These are phyloP conservation scores for Quercus ilex DNA, from an alignment of 306 rosid species.

Conservation along the genomic window DNA sequence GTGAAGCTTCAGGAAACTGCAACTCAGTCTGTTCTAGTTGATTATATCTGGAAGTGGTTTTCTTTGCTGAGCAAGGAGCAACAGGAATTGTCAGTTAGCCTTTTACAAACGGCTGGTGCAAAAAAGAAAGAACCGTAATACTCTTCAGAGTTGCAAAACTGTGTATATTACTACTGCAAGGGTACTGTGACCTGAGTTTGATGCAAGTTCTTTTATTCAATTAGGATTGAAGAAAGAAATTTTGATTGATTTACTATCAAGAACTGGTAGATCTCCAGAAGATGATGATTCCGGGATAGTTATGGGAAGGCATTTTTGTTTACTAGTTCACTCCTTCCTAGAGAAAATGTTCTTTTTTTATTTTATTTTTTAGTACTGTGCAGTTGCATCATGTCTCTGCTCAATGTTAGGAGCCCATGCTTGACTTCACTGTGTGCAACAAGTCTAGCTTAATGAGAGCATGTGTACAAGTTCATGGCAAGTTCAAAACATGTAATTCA, in stretches of 20 bases:
- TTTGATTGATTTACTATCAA: background rate
- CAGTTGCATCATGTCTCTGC: too few species aligned
- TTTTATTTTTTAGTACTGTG: too few species aligned
- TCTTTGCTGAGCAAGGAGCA: conserved; percentile 51
- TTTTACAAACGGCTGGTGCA: conserved; percentile 32
- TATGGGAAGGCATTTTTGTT: too few species aligned
- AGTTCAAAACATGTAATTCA: too few species aligned
- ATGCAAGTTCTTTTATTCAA: background rate
- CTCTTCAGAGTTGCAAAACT: background rate
- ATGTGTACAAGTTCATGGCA: too few species aligned
- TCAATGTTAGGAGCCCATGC: too few species aligned
- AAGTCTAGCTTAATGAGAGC: too few species aligned
- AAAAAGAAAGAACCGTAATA: background rate
- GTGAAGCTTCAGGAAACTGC: conserved; percentile 19
- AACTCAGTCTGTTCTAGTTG: conserved; percentile 33
- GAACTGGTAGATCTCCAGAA: background rate
- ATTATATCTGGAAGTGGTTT: conserved; percentile 58
- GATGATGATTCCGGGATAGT: background rate
- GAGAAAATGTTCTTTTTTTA: too few species aligned
- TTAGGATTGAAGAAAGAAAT: background rate
- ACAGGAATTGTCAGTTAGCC: conserved; percentile 41
- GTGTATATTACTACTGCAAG: background rate
- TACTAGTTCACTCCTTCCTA: too few species aligned
- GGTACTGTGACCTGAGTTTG: background rate
- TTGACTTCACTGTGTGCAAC: too few species aligned